These are phyloP conservation scores for Botryotinia convoluta DNA, from an alignment of 2,329 filamentous ascomycete genomes.

Conservation along the genomic window DNA sequence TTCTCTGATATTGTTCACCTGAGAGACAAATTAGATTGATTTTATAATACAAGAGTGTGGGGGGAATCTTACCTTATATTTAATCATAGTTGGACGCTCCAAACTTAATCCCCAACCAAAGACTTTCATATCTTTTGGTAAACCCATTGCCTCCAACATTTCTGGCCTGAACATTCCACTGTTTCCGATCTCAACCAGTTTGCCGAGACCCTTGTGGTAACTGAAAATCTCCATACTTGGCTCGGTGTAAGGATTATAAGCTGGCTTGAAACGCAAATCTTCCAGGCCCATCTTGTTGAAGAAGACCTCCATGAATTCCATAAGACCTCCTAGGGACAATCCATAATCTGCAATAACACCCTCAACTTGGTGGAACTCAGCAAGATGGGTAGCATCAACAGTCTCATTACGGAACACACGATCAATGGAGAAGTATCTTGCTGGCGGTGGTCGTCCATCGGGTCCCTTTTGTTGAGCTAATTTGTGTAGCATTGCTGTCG, in stretches of 20 bases:
- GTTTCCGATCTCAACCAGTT: constrained; percentile 97
- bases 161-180: constrained; percentile 98
- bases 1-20: constrained; percentile 55
- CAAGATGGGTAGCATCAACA: constrained; percentile 93
- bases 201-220: constrained; percentile 83
- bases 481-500: constrained; percentile 85
- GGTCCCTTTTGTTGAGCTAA: constrained; percentile 79
- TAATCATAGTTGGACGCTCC: constrained; percentile 86
- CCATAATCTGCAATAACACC: constrained; percentile 97
- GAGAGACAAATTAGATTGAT: constrained; percentile 28
- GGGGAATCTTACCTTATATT: constrained; percentile 35
- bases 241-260: constrained; percentile 94
- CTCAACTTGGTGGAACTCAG: constrained; percentile 98
- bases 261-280: constrained; percentile 90
- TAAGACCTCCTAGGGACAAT: constrained; percentile 85
- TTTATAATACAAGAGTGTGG: too few relatives aligned
- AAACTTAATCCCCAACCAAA: constrained; percentile 92
- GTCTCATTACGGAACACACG: constrained; percentile 97
- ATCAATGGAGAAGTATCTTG: constrained; percentile 98
- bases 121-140: constrained; percentile 86
- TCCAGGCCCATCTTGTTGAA: constrained; percentile 93
- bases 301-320: constrained; percentile 94
- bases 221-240: constrained; percentile 98
- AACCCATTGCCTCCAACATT: constrained; percentile 92
- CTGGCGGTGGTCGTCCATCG: constrained; percentile 60